phyloP scores from a whole-genome alignment of 306 rosid genomes.

The Quercus parvula region DNA sequence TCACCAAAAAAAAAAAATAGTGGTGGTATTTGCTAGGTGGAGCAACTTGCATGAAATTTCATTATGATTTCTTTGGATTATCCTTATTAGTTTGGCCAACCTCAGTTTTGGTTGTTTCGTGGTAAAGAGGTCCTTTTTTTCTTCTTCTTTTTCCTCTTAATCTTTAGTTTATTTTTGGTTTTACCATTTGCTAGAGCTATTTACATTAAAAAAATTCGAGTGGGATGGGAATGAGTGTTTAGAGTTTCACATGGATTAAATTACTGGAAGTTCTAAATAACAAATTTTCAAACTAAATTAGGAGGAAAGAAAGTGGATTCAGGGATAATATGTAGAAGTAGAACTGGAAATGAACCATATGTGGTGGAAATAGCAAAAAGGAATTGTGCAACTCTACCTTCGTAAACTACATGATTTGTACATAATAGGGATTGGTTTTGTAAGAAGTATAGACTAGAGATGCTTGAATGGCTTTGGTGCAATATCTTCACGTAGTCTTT shows the following conservation, averaged over 20 bases:
- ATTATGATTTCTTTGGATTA: constrained; percentile 42
- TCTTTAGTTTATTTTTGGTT: not conserved
- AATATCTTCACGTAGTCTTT: no score
- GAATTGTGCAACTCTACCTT: not conserved
- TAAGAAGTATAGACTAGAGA: no score
- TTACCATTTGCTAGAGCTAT: no score
- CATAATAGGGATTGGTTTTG: no score
- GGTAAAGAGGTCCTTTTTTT: constrained; percentile 1
- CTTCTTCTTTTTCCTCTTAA: not conserved
- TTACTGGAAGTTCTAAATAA: not conserved
- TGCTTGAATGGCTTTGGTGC: no score
- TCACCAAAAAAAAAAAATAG: constrained; percentile 23
- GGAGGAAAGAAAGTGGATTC: not conserved
- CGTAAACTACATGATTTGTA: no score
- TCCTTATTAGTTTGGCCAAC: constrained; percentile 39
- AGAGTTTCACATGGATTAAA: not conserved
- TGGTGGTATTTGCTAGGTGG: constrained; percentile 43
- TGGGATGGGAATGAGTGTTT: not conserved
- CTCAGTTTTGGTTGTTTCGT: constrained; percentile 52
- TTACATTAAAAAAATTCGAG: no score
- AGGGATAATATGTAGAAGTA: not conserved
- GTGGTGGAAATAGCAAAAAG: not conserved
- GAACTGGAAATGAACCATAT: not conserved
- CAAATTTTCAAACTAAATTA: not conserved
- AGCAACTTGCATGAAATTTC: constrained; percentile 55